Evolutionary conservation across 2,329 filamentous ascomycete genomes (phyloP), one percentile per base, ranked within the genome.

Genomic region (Macrophomina pseudophaseolina): DNA sequence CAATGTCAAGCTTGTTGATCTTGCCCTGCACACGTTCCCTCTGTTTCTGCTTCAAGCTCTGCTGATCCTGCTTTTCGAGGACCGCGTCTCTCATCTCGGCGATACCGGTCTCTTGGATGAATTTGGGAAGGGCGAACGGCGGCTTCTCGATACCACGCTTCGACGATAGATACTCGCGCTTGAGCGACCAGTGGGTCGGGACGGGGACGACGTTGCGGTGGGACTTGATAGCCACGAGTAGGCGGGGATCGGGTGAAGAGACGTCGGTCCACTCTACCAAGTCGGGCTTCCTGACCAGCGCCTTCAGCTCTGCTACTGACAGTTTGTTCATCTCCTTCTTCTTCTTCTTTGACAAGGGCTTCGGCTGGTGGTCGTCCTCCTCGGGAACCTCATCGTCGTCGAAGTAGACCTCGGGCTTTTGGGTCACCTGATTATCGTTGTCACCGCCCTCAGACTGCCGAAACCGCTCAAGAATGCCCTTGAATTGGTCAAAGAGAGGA

Each of bases 221-320:
- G 3, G 92, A 91, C 80, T 98, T 99, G 83, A 99, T 94, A 74
- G 97, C 92, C 32, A 98, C 92, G 11, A 99, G 86, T 51, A 98
- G 83, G 66, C 90, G 88, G 14, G 95, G 95, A 76, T 99, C 94
- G 32, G 91, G 88, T 0, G 95, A 94, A 16, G 93, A 96, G 12
- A 92, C 92, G 76, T 99, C 95, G 65, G 96, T 95, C 95, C 95
- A 98, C 74, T 99, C 95, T 5, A 99, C 94, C 9, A 97, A 88
- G 78, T 99, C 95, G 2, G 95, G 95, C 72, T 94, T 94, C 73
- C 86, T 87, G 68, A 97, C 95, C 65, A 97, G 82, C 5, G 94
- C 92, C 81, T 99, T 99, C 70, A 99, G 86, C 80, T 98, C 93
- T 58, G 95, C 95, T 68, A 99, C 92, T 6, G 94, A 97, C 38